Base-by-base conservation (phyloP, 768 basidiomycete species). In the Rhizopogon vesiculosus region DNA sequence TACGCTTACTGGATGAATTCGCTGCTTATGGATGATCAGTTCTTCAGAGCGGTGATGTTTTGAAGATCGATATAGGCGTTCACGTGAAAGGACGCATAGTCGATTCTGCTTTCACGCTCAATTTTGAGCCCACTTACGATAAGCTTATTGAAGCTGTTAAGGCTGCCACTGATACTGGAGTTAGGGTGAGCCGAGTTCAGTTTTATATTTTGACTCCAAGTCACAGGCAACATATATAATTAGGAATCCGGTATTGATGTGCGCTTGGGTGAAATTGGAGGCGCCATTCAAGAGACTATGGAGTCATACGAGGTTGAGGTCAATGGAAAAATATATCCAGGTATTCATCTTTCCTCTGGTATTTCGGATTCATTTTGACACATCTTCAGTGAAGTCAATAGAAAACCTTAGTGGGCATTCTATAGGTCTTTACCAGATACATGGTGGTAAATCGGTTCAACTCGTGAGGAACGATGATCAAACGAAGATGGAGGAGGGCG, bases 401-500 rank as follows among this genome's bases (percentile, higher is more conserved):
- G 81, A 84, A 58, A 98, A 97, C 66, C 81, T 99, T 5, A 96
- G 91, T 48, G 97, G 97, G 1, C 97, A 99, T 71, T 89, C 89
- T 13, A 98, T 98, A 61, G 84, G 86, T 54, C 83, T 76, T 28
- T 95, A 98, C 69, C 86, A 87, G 60, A 97, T 98, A 57, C 96
- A 99, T 66, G 96, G 91, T 15, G 89, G 89, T 29, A 99, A 99
- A 72, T 91, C 90, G 0, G 86, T 98, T 1, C 79, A 91, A 38
- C 82, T 98, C 44, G 91, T 97, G 44, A 91, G 89, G 69, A 93
- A 89, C 55, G 82, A 87, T 33, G 94, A 97, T 66, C 84, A 87
- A 58, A 92, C 89, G 13, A 96, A 92, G 74, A 99, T 99, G 97
- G 97, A 98, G 66, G 97, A 99, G 72, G 97, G 95, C 41, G 97